phyloP scores from a whole-genome alignment of 2,329 filamentous ascomycete genomes.

The Dendrostoma leiphaemia region DNA sequence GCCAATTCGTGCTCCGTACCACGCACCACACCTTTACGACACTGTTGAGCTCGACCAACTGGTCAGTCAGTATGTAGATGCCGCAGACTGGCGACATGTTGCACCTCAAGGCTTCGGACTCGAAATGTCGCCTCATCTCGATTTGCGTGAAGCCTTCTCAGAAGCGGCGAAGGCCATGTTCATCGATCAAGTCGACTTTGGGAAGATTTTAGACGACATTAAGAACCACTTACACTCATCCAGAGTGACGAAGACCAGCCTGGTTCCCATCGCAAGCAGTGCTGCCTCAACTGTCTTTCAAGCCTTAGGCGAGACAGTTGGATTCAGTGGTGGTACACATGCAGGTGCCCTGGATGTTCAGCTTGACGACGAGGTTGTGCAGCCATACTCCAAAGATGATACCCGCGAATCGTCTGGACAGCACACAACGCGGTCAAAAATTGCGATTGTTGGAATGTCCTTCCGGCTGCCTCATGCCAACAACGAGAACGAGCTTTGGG shows the following conservation, averaged over 20 bases:
- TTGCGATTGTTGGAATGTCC: constrained; percentile 82
- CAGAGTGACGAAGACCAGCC: background rate
- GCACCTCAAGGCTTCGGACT: no score
- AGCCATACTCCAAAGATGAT: background rate
- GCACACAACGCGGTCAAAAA: constrained; percentile 52
- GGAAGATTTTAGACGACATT: background rate
- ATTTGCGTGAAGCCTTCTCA: background rate
- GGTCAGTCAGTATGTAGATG: background rate
- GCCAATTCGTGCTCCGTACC: background rate
- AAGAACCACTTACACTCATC: background rate
- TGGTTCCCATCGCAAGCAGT: background rate
- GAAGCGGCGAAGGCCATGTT: background rate
- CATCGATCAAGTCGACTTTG: background rate
- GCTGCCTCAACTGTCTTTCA: background rate
- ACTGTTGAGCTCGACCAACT: background rate
- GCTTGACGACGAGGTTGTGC: background rate
- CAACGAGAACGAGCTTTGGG: constrained; percentile 70
- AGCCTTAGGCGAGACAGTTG: no score
- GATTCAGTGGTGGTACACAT: no score
- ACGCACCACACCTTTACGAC: background rate
- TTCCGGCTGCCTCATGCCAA: constrained; percentile 70
- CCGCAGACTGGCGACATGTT: no score
- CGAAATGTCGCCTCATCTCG: no score
- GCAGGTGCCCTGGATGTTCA: background rate
- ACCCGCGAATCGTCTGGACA: background rate